A percentile compares a stretch with the other conserved stretches of the same genome.
phyloP scores from a whole-genome alignment of 805 yeast genomes.

The Starmerella etchellsii region DNA sequence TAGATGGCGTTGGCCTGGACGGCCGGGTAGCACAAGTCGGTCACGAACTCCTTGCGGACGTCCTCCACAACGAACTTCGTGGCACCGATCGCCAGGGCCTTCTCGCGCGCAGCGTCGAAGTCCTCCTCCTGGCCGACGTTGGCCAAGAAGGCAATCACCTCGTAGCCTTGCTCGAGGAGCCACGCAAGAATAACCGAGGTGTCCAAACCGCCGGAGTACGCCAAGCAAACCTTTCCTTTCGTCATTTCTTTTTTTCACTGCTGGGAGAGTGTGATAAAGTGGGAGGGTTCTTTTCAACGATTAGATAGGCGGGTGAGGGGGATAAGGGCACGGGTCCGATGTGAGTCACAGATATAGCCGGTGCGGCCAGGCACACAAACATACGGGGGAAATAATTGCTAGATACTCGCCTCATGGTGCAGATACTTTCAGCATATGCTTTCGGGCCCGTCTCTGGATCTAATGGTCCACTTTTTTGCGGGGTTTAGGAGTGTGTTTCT shows the following conservation, averaged over 20 bases:
- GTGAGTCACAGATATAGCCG: too few relatives aligned
- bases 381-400: too few relatives aligned
- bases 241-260: constrained; percentile 62
- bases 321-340: too few relatives aligned
- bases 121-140: constrained; percentile 99
- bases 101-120: constrained; percentile 90
- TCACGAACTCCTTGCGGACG: constrained; percentile 89
- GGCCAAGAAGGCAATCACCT: constrained; percentile 96
- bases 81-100: constrained; percentile 95
- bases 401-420: too few relatives aligned
- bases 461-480: too few relatives aligned
- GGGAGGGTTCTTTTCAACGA: too few relatives aligned
- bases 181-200: constrained; percentile 96
- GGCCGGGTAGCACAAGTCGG: constrained; percentile 88
- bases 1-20: constrained; percentile 95
- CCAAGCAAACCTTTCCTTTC: constrained; percentile 97
- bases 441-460: too few relatives aligned
- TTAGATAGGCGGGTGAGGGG: too few relatives aligned
- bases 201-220: constrained; percentile 98
- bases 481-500: too few relatives aligned
- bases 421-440: too few relatives aligned
- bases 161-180: constrained; percentile 96
- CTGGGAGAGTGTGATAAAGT: too few relatives aligned
- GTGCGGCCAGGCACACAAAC: too few relatives aligned
- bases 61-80: constrained; percentile 88